Conservation (phyloP, 116 monocot species). For the Dioscorea cayenensis region DNA sequence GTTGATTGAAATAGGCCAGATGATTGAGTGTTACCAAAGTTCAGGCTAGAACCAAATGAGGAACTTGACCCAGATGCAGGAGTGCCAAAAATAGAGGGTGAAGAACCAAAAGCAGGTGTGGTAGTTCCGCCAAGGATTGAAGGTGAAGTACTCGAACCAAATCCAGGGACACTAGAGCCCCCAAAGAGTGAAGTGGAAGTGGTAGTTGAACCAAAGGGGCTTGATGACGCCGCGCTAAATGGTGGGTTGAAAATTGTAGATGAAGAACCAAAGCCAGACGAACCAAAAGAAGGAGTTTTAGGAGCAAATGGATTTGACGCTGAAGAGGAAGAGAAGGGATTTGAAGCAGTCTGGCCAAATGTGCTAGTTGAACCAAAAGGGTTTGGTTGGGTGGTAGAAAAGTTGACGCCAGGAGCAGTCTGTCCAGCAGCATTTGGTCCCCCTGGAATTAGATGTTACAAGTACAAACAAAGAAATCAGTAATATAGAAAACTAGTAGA, state of each 20-base stretch:
- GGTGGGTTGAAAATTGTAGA: conserved; percentile 59
- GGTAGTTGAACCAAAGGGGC: conserved; percentile 66
- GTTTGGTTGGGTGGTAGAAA: conserved; percentile 35
- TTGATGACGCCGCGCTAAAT: conserved; percentile 60
- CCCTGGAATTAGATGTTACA: conserved; percentile 15
- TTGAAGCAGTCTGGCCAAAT: conserved; percentile 64
- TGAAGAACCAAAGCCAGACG: conserved; percentile 61
- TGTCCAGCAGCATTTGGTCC: conserved; percentile 70
- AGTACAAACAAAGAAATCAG: not conserved
- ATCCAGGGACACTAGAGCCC: conserved; percentile 33
- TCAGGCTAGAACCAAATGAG: conserved; percentile 56
- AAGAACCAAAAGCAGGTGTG: conserved; percentile 42
- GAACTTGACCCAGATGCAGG: conserved; percentile 40
- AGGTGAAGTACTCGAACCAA: conserved; percentile 42
- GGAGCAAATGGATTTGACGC: conserved; percentile 57
- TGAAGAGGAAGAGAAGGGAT: conserved; percentile 50
- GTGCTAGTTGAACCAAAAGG: conserved; percentile 65
- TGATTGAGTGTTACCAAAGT: conserved; percentile 74
- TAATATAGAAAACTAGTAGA: not conserved
- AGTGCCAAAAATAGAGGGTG: conserved; percentile 58
- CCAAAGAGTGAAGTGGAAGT: conserved; percentile 53
- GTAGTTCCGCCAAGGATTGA: conserved; percentile 50
- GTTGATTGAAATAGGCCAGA: conserved; percentile 65
- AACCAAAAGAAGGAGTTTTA: conserved; percentile 64
- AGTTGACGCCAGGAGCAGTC: conserved; percentile 33